phyloP scores from a whole-genome alignment of 2,329 filamentous ascomycete genomes.

The Simplicillium sp. region DNA sequence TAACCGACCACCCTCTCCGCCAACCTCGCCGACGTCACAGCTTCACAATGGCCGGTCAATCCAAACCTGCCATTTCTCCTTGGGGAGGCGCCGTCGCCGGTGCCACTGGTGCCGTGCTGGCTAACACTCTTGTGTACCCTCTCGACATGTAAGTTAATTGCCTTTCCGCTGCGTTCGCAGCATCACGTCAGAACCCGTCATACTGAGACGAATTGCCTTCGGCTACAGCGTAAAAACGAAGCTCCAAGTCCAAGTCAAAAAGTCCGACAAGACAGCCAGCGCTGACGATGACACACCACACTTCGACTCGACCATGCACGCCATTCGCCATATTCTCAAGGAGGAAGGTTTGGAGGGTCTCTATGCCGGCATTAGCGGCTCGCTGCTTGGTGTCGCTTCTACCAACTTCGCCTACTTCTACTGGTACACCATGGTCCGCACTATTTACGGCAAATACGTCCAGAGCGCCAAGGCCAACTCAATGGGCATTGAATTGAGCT shows the following conservation, averaged over 20 bases:
- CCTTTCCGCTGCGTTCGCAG: conserved; percentile 3
- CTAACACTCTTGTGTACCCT: conserved; percentile 92
- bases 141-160: conserved; percentile 72
- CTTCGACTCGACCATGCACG: conserved; percentile 83
- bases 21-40: too few relatives aligned
- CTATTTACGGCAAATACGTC: conserved; percentile 60
- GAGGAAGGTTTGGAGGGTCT: conserved; percentile 74
- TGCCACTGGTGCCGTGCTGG: conserved; percentile 84
- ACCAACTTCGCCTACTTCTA: conserved; percentile 99
- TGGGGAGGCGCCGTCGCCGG: conserved; percentile 92
- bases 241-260: conserved; percentile 86
- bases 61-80: conserved; percentile 68
- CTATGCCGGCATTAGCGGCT: conserved; percentile 80
- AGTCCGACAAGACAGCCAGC: conserved; percentile 31
- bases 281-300: conserved; percentile 46
- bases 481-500: conserved; percentile 70
- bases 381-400: conserved; percentile 83
- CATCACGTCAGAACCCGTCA: background rate
- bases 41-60: conserved; percentile 39
- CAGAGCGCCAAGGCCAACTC: conserved; percentile 49
- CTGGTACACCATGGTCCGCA: conserved; percentile 88
- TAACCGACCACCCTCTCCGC: too few relatives aligned
- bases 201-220: background rate
- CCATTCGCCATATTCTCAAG: conserved; percentile 72
- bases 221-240: conserved; percentile 78